Evolutionary conservation across 768 basidiomycete genomes (phyloP).

Genomic region (Auricularia auricula-judae): DNA sequence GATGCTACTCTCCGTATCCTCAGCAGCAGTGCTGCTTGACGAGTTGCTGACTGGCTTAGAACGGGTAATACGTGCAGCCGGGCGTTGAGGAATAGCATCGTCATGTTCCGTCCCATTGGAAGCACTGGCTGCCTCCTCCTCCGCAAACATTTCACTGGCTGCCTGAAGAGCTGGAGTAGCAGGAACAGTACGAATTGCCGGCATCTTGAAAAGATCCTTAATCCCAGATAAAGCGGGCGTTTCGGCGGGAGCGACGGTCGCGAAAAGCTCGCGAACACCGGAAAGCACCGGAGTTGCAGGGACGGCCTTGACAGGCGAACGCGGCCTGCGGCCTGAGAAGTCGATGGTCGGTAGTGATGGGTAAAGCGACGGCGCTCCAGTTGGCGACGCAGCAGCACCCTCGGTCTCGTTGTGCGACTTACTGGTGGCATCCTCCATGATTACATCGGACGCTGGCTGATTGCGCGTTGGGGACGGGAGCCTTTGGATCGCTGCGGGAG

Average conservation of each 20-base stretch:
- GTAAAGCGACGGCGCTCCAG: neutral
- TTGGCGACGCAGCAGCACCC: neutral
- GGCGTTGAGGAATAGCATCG: too few species aligned
- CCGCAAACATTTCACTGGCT: neutral
- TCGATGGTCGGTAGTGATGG: neutral
- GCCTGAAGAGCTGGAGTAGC: neutral
- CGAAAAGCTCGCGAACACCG: slow-evolving; percentile 23
- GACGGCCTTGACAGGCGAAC: neutral
- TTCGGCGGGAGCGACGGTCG: slow-evolving; percentile 5
- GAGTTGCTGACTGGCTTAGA: too few species aligned
- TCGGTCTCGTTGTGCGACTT: neutral
- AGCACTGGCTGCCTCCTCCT: too few species aligned
- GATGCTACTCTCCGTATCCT: too few species aligned
- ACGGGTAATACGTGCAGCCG: too few species aligned
- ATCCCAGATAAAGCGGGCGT: slow-evolving; percentile 8
- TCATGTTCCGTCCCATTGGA: too few species aligned
- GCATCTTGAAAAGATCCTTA: slow-evolving; percentile 5
- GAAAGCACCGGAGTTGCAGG: slow-evolving; percentile 23
- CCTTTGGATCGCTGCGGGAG: slow-evolving; percentile 25
- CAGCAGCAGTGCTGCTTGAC: too few species aligned
- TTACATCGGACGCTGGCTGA: neutral
- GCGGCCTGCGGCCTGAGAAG: neutral
- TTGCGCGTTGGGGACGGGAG: neutral
- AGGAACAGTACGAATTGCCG: neutral
- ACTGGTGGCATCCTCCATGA: neutral